Conservation (phyloP, 805 yeast genomes). For the Kodamaea jinghongensis region DNA sequence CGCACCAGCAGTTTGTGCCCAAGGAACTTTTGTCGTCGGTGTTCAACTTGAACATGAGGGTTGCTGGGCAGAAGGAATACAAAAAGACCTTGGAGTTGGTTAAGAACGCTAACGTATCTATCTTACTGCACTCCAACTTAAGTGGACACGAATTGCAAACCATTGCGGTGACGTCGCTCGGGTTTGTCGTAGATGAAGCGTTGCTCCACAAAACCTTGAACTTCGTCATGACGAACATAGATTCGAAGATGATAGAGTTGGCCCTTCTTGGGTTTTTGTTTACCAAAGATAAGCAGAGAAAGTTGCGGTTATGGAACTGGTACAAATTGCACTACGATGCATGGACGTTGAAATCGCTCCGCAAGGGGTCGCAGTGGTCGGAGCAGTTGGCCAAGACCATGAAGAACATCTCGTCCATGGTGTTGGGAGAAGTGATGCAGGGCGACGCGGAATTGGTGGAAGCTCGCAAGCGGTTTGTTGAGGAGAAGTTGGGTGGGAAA, state of each 20-base stretch:
- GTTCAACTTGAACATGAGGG: slow-evolving; percentile 40
- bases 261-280: slow-evolving; percentile 54
- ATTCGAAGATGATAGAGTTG: slow-evolving; percentile 51
- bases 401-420: slow-evolving; percentile 39
- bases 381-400: slow-evolving; percentile 46
- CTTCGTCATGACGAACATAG: slow-evolving; percentile 56
- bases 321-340: slow-evolving; percentile 48
- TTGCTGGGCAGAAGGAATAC: slow-evolving; percentile 49
- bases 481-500: slow-evolving; percentile 20
- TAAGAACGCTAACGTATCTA: slow-evolving; percentile 48
- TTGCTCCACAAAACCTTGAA: slow-evolving; percentile 54
- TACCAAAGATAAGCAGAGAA: slow-evolving; percentile 28
- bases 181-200: slow-evolving; percentile 45
- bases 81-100: slow-evolving; percentile 56
- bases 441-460: slow-evolving; percentile 28
- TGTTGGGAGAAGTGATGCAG: slow-evolving; percentile 40
- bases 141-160: slow-evolving; percentile 46
- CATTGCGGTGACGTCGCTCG: slow-evolving; percentile 53
- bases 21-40: slow-evolving; percentile 46
- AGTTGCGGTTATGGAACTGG: slow-evolving; percentile 54
- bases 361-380: slow-evolving; percentile 45
- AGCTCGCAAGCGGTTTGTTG: slow-evolving; percentile 27
- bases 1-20: slow-evolving; percentile 47
- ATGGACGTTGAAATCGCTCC: slow-evolving; percentile 49
- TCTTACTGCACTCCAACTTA: slow-evolving; percentile 35